Evolutionary conservation across 2,329 filamentous ascomycete genomes (phyloP).

Genomic region (Penicillium sp.): DNA sequence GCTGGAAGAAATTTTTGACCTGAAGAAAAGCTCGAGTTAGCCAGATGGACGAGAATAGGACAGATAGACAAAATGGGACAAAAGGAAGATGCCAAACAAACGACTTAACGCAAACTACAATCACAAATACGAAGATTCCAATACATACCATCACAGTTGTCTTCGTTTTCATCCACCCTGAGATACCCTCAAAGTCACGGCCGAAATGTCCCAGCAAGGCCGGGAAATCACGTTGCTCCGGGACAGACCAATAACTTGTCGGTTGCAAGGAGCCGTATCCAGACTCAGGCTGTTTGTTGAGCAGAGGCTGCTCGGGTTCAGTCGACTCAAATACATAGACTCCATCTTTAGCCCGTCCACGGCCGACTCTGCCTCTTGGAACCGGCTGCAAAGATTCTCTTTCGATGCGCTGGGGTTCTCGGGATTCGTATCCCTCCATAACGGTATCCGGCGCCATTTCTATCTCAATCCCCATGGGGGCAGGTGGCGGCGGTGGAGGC

Average conservation of each 20-base stretch:
- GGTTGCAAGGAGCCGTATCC: slow-evolving; percentile 45
- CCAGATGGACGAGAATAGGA: background rate
- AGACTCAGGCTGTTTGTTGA: slow-evolving; percentile 28
- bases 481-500: slow-evolving; percentile 14
- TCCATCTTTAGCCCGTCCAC: slow-evolving; percentile 36
- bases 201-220: slow-evolving; percentile 50
- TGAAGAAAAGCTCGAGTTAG: slow-evolving; percentile 20
- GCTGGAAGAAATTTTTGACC: slow-evolving; percentile 55
- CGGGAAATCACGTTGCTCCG: slow-evolving; percentile 51
- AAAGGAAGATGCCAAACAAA: background rate
- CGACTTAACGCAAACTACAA: background rate
- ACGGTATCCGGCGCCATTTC: slow-evolving; percentile 22
- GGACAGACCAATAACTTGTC: slow-evolving; percentile 56
- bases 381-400: slow-evolving; percentile 25
- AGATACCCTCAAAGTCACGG: slow-evolving; percentile 51
- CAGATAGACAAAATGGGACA: background rate
- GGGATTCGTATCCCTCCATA: slow-evolving; percentile 20
- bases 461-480: slow-evolving; percentile 26
- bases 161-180: slow-evolving; percentile 54
- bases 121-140: background rate
- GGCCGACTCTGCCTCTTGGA: slow-evolving; percentile 30
- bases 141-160: slow-evolving; percentile 53
- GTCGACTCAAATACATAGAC: slow-evolving; percentile 40
- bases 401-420: slow-evolving; percentile 29
- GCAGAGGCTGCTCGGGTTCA: slow-evolving; percentile 29